Conservation (phyloP, 2,329 filamentous ascomycete species). For the Colletotrichum viniferum region DNA sequence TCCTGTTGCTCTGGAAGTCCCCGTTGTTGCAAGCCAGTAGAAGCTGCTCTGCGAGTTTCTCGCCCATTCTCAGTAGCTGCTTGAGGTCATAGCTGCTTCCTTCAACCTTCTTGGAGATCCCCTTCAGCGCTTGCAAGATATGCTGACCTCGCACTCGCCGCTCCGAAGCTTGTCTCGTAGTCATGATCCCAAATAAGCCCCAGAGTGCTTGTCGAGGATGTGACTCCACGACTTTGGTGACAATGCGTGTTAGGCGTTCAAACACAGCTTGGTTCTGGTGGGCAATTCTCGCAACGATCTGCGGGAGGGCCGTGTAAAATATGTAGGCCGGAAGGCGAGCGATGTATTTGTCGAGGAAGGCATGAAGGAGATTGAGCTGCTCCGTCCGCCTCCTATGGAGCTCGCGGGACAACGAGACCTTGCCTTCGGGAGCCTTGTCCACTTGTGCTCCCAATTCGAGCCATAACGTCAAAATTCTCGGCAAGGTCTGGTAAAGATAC, state of each 20-base stretch:
- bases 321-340: slow-evolving; percentile 74
- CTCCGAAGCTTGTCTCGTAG: slow-evolving; percentile 73
- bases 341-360: slow-evolving; percentile 81
- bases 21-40: slow-evolving; percentile 81
- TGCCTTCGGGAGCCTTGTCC: slow-evolving; percentile 63
- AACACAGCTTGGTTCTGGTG: slow-evolving; percentile 83
- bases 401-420: slow-evolving; percentile 56
- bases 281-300: slow-evolving; percentile 94
- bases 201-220: slow-evolving; percentile 92
- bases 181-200: slow-evolving; percentile 87
- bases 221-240: slow-evolving; percentile 82
- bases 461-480: slow-evolving; percentile 92
- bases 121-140: slow-evolving; percentile 56
- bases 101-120: slow-evolving; percentile 55
- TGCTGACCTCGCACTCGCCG: slow-evolving; percentile 59
- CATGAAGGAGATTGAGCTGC: slow-evolving; percentile 72
- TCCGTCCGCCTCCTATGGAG: slow-evolving; percentile 62
- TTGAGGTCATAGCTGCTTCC: slow-evolving; percentile 65
- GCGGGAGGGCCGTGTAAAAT: slow-evolving; percentile 83
- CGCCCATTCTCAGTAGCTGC: slow-evolving; percentile 75
- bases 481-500: slow-evolving; percentile 93
- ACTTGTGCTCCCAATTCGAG: slow-evolving; percentile 84
- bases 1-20: slow-evolving; percentile 71
- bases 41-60: slow-evolving; percentile 83
- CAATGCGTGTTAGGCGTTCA: slow-evolving; percentile 76